These are phyloP conservation scores for Paraphaeosphaeria sporulosa DNA, from an alignment of 2,329 filamentous ascomycete genomes.

Conservation along the genomic window DNA sequence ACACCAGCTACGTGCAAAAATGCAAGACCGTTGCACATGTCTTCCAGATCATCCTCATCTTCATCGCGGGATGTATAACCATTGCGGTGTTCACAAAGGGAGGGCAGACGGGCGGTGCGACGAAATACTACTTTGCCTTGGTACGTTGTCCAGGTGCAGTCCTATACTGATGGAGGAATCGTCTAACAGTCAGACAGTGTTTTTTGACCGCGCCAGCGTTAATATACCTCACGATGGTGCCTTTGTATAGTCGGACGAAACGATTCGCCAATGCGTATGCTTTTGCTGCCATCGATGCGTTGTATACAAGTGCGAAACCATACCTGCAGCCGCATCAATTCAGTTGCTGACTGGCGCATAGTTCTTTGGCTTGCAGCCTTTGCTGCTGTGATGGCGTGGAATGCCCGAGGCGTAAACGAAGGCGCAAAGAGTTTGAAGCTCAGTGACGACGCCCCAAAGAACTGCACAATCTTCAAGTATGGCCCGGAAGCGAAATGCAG, in stretches of 20 bases:
- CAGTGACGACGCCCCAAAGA: constrained; percentile 49
- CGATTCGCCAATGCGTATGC: constrained; percentile 68
- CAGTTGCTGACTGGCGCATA: constrained; percentile 17
- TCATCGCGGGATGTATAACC: constrained; percentile 65
- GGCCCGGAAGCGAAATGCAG: constrained; percentile 64
- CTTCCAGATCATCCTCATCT: constrained; percentile 63
- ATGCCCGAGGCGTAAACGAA: constrained; percentile 60
- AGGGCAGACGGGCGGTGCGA: constrained; percentile 61
- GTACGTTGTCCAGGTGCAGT: constrained; percentile 48
- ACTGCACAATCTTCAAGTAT: constrained; percentile 64
- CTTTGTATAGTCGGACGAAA: constrained; percentile 66
- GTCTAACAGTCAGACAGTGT: constrained; percentile 55
- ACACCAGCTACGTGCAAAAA: constrained; percentile 59
- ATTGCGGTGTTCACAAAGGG: constrained; percentile 65
- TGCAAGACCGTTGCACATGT: constrained; percentile 64
- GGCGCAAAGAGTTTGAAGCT: constrained; percentile 54
- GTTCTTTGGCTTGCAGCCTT: constrained; percentile 68
- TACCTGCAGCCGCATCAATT: neutral
- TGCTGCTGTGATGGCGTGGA: constrained; percentile 64
- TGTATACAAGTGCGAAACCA: constrained; percentile 51
- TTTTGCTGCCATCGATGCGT: constrained; percentile 62
- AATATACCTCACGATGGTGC: constrained; percentile 67
- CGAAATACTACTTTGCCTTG: constrained; percentile 65
- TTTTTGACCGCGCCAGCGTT: constrained; percentile 66
- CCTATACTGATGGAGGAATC: neutral